Base-by-base conservation (phyloP, 306 rosid species). In the Acacia melanoxylon region DNA sequence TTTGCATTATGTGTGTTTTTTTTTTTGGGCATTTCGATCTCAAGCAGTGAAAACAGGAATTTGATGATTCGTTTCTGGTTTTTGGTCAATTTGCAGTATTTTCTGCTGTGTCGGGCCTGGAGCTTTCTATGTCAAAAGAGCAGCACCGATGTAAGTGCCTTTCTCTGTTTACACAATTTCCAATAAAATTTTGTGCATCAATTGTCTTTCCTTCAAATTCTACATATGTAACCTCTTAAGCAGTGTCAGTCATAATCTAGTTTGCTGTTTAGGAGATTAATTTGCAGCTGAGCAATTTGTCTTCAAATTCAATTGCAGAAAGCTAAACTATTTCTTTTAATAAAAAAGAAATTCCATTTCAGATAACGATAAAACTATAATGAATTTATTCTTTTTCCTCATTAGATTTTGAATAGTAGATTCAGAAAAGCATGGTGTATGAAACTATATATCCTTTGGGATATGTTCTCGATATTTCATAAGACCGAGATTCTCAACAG, bases 81-180 rank as follows among this genome's bases (percentile, higher is more conserved):
- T 82, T 67, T 76, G 56, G 81, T 67, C 31, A 4, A 80, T 78
- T 17, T 89, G 94, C 92, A 95, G 99, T 95, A 17, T 95, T 95
- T 75, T 93, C 99, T 31, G 99, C 99, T 52, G 97, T 95, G 22
- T 95, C 99, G 7, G 99, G 99, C 20, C 75, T 95, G 86, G 97
- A 95, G 91, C 94, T 95, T 75, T 93, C 99, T 78, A 90, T 86
- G 95, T 83, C 95, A 22, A 95, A 85, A 85, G 93, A 93, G 86
- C 98, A 95, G 6, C 99, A 93, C 84, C 83, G 88, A 78, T 93
- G 99, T 93, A 89, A 90, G 98, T 84, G 85, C 15, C 37, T 33
- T 56, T 33, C 42, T 19, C 42, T 41, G 9, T 29, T 27, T 37
- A 41, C 51, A 10, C 67, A 25, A 22, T 6, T 78, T 29, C 17